Evolutionary conservation across 164 flowering plant species (phyloP), one percentile per base, ranked within the genome.

Genomic region (Berberis vulgaris): DNA sequence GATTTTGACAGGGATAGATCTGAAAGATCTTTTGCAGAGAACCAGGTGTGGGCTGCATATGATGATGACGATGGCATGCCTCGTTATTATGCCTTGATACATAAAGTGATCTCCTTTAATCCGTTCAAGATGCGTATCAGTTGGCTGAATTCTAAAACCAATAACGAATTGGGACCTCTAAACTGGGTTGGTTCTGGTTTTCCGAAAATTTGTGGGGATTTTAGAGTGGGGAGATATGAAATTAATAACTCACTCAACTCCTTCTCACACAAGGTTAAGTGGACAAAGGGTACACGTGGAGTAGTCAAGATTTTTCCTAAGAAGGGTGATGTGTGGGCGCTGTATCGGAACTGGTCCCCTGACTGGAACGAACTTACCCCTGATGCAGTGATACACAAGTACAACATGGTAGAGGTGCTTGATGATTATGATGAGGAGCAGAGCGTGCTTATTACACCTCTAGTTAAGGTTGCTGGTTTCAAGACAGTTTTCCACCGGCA

Each of bases 51-150:
- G 95, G 85, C 91, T 68, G 88, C 85, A 4, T 88, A 88, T 69
- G 95, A 88, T 67, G 78, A 69, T 60, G 83, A 83, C 62, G 89
- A 88, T 69, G 91, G 89, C 64, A 88, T 88, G 95, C 95, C 95
- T 68, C 80, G 95, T 10, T 82, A 74, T 65, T 88, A 88, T 79
- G 91, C 87, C 41, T 43, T 83, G 73, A 76, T 88, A 47, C 91
- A 81, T 56, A 71, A 49, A 38, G 86, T 86, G 40, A 66, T 86
- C 1, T 84, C 91, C 49, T 45, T 65, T 62, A 72, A 79, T 46
- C 95, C 91, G 5, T 88, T 88, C 68, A 81, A 78, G 79, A 76
- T 88, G 79, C 77, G 71, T 40, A 82, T 84, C 41, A 76, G 87
- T 70, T 84, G 88, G 87, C 91, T 88, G 58, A 86, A 83, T 65